Conservation (phyloP, 2,329 filamentous ascomycete species). For the Aspergillus brasiliensis region DNA sequence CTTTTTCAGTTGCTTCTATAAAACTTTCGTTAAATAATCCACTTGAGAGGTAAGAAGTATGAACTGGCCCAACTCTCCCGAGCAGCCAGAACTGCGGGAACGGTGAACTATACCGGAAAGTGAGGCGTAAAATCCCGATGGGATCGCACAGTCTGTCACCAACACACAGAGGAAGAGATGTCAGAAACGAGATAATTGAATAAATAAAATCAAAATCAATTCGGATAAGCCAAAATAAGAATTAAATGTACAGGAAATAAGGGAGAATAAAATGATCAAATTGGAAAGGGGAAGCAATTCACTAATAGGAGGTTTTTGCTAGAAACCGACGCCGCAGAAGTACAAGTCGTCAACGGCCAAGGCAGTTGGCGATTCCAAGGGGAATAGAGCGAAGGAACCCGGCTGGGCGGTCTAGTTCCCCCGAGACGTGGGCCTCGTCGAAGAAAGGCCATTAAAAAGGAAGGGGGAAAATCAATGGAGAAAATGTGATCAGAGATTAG, state of each 20-base stretch:
- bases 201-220: background rate
- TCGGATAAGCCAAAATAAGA: too few relatives aligned
- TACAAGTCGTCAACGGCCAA: background rate
- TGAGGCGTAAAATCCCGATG: slow-evolving; percentile 25
- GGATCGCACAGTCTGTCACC: slow-evolving; percentile 17
- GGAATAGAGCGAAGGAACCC: slow-evolving; percentile 1
- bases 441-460: background rate
- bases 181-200: slow-evolving; percentile 4
- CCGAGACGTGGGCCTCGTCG: background rate
- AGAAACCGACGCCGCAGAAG: background rate
- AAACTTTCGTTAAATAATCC: background rate
- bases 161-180: slow-evolving; percentile 8
- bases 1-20: background rate
- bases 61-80: slow-evolving; percentile 15
- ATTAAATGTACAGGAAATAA: slow-evolving; percentile 2
- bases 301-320: slow-evolving; percentile 15
- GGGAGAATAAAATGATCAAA: background rate
- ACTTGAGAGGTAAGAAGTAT: background rate
- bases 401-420: slow-evolving; percentile 2
- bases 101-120: slow-evolving; percentile 31
- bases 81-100: slow-evolving; percentile 14
- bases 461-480: background rate
- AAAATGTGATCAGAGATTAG: background rate
- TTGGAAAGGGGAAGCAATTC: background rate
- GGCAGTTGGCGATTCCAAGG: background rate